Base-by-base conservation (phyloP, 73 alveolate genomes). In the Paramecium sexaurelia region DNA sequence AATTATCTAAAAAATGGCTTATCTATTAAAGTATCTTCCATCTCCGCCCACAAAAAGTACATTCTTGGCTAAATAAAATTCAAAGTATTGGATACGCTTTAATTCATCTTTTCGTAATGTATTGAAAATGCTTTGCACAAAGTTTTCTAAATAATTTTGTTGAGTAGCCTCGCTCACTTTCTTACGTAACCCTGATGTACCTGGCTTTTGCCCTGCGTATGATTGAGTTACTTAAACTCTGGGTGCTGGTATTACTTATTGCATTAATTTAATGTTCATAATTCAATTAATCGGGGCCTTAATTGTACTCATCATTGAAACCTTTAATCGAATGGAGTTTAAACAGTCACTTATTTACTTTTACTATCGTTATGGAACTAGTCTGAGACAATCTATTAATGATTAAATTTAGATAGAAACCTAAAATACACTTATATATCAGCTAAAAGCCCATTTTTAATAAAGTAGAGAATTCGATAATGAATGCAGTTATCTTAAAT, bases 141-240 rank as follows among this genome's bases (percentile, higher is more conserved):
- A 98, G 91, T 98, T 98, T 94, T 98, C 99, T 6, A 97, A 88
- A 87, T 98, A 98, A 84, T 96, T 91, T 26, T 93, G 92, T 92
- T 93, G 94, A 68, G 90, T 87, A 66, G 95, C 96, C 36, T 95
- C 99, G 43, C 92, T 86, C 57, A 98, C 99, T 92, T 96, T 98
- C 94, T 98, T 98, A 32, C 99, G 92, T 75, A 98, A 96, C 41
- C 99, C 99, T 78, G 98, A 93, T 13, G 99, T 98, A 47, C 99
- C 99, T 85, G 99, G 98, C 91, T 98, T 98, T 94, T 97, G 95
- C 91, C 99, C 99, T 22, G 92, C 85, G 82, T 93, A 96, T 33
- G 99, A 97, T 26, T 94, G 91, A 1, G 99, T 98, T 55, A 24
- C 68, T 78, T 78, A 78, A 33, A 22, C 32, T 41, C 51, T 39